Evolutionary conservation across 1,284 basidiomycete genomes (phyloP).

Genomic region (Peniophora sp.): DNA sequence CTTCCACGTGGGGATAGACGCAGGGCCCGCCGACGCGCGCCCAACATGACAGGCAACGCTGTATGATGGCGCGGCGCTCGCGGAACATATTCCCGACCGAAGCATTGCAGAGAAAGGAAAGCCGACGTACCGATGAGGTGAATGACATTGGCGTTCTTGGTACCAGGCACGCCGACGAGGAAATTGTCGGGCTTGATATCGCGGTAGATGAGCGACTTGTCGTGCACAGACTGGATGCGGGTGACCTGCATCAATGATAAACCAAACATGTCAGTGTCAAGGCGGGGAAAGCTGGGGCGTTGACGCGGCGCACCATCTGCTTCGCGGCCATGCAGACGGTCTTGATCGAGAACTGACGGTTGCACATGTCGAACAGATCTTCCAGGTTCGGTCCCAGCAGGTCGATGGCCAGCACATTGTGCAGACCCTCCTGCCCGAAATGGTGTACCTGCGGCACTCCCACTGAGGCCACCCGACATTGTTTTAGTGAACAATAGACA

Average conservation of each 20-base stretch:
- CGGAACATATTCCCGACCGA: too few relatives aligned
- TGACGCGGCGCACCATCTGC: constrained; percentile 77
- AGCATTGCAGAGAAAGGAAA: not conserved
- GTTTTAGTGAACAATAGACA: not conserved
- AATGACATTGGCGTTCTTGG: constrained; percentile 84
- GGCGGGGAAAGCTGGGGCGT: not conserved
- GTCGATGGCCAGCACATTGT: constrained; percentile 97
- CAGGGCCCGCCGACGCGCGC: too few relatives aligned
- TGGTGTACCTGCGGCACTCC: constrained; percentile 97
- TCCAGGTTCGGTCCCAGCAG: constrained; percentile 93
- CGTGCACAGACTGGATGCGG: constrained; percentile 95
- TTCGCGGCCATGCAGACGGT: constrained; percentile 98
- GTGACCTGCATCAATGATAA: constrained; percentile 57
- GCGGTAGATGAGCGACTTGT: constrained; percentile 97
- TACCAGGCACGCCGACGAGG: constrained; percentile 90
- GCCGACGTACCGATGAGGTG: constrained; percentile 72
- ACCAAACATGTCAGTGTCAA: not conserved
- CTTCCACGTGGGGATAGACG: too few relatives aligned
- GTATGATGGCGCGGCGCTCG: too few relatives aligned
- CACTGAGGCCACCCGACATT: constrained; percentile 35
- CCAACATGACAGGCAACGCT: too few relatives aligned
- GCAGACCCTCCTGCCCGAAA: constrained; percentile 96
- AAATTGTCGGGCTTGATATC: constrained; percentile 99
- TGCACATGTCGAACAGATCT: constrained; percentile 97
- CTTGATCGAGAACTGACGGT: constrained; percentile 95